A percentile compares a stretch with the other conserved stretches of the same genome.
These are phyloP conservation scores for Talaromyces proteolyticus DNA, from an alignment of 495 filamentous ascomycete species.

Conservation along the genomic window DNA sequence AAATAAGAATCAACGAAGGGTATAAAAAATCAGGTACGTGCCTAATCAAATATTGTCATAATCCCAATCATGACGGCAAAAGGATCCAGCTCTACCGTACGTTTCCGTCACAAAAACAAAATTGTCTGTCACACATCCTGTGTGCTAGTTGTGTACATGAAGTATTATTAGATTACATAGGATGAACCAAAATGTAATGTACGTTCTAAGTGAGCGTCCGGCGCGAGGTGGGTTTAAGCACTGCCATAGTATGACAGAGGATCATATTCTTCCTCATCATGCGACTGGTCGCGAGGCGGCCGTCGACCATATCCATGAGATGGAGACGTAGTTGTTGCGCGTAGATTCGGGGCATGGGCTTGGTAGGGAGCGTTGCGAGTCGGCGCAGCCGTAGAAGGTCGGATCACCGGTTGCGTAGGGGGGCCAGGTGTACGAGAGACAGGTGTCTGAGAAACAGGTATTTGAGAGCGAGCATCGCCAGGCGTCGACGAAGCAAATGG, in stretches of 20 bases:
- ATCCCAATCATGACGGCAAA: conserved; percentile 2
- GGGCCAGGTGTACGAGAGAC: background rate
- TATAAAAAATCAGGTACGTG: background rate
- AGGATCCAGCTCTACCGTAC: conserved; percentile 3
- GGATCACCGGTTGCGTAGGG: background rate
- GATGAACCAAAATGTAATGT: background rate
- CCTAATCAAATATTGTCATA: conserved; percentile 3
- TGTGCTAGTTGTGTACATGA: background rate
- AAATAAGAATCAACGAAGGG: no score
- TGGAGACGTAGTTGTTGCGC: conserved; percentile 4
- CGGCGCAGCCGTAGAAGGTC: conserved; percentile 2
- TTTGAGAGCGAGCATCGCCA: background rate
- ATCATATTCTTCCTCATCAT: conserved; percentile 6
- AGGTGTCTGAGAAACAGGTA: no score
- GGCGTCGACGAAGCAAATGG: conserved; percentile 4
- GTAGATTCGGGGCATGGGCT: background rate
- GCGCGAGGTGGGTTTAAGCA: background rate
- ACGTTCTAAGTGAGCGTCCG: background rate
- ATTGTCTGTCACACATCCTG: background rate
- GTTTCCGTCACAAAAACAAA: background rate
- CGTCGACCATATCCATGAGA: conserved; percentile 4
- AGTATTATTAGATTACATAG: background rate
- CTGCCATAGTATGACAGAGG: conserved; percentile 6
- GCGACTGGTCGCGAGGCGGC: background rate
- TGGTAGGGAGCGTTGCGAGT: background rate